phyloP scores from a whole-genome alignment of 352 stramenopile genomes.

The Pythium biforme region DNA sequence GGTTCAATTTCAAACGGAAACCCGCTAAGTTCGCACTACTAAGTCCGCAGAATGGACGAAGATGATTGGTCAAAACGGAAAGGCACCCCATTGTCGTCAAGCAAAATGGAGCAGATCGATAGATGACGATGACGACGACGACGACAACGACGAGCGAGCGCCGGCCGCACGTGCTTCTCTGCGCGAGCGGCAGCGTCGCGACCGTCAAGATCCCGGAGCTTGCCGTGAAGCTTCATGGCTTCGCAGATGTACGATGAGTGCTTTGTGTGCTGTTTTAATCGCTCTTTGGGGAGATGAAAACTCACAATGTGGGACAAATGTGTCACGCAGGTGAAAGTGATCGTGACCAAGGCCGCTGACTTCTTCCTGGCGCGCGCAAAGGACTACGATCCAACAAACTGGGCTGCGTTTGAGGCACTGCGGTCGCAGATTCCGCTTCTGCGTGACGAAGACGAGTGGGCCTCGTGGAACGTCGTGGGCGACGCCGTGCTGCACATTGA shows the following conservation, averaged over 20 bases:
- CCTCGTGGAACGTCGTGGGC: slow-evolving; percentile 69
- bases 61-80: slow-evolving; percentile 14
- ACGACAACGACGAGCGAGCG: slow-evolving; percentile 5
- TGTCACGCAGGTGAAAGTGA: slow-evolving; percentile 59
- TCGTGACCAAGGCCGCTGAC: slow-evolving; percentile 77
- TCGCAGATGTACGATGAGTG: slow-evolving; percentile 48
- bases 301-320: background rate
- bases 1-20: slow-evolving; percentile 24
- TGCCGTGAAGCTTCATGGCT: slow-evolving; percentile 49
- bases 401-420: slow-evolving; percentile 42
- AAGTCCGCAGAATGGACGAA: slow-evolving; percentile 7
- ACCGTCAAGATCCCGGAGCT: slow-evolving; percentile 88
- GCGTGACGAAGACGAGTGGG: slow-evolving; percentile 83
- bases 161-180: slow-evolving; percentile 65
- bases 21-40: slow-evolving; percentile 12
- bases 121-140: too few species aligned
- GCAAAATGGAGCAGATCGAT: background rate
- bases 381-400: slow-evolving; percentile 60
- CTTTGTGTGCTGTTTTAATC: background rate
- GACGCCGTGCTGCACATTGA: slow-evolving; percentile 89
- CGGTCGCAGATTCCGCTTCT: slow-evolving; percentile 41
- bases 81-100: background rate
- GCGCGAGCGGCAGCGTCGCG: slow-evolving; percentile 83
- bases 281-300: background rate
- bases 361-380: slow-evolving; percentile 83